Conservation (phyloP, 352 stramenopile genomes). For the Aphanomyces euteiches region DNA sequence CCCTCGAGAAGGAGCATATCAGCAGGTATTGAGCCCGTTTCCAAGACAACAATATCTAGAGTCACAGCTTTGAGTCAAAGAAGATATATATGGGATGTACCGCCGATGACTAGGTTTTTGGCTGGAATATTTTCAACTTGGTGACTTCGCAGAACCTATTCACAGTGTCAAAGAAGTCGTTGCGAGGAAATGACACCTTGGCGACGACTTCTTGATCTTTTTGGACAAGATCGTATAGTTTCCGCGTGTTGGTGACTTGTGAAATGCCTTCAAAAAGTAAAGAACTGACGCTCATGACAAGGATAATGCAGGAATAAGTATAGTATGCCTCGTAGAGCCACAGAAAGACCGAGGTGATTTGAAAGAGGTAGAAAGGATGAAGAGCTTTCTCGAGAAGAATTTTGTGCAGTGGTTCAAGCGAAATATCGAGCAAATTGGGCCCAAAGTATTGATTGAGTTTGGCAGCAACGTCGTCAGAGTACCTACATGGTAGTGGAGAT, state of each 20-base stretch:
- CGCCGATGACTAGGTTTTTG: constrained; percentile 50
- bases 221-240: constrained; percentile 56
- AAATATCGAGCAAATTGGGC: constrained; percentile 54
- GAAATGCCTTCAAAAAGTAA: constrained; percentile 63
- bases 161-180: not conserved
- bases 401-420: constrained; percentile 41
- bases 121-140: constrained; percentile 43
- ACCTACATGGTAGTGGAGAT: not conserved
- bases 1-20: constrained; percentile 61
- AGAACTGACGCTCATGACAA: constrained; percentile 61
- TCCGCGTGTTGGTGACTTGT: constrained; percentile 58
- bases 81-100: not conserved
- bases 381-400: constrained; percentile 66
- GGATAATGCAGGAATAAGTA: constrained; percentile 65
- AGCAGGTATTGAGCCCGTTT: constrained; percentile 54
- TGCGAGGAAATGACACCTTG: too few species aligned
- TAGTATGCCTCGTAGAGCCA: constrained; percentile 69
- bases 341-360: constrained; percentile 59
- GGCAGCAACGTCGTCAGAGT: constrained; percentile 37
- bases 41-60: constrained; percentile 58
- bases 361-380: constrained; percentile 80
- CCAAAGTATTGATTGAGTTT: constrained; percentile 49
- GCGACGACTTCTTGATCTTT: constrained; percentile 38
- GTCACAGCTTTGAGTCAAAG: not conserved
- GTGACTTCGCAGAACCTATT: constrained; percentile 39